Evolutionary conservation across 1,284 basidiomycete genomes (phyloP).

Genomic region (Rhodotorula sp.): DNA sequence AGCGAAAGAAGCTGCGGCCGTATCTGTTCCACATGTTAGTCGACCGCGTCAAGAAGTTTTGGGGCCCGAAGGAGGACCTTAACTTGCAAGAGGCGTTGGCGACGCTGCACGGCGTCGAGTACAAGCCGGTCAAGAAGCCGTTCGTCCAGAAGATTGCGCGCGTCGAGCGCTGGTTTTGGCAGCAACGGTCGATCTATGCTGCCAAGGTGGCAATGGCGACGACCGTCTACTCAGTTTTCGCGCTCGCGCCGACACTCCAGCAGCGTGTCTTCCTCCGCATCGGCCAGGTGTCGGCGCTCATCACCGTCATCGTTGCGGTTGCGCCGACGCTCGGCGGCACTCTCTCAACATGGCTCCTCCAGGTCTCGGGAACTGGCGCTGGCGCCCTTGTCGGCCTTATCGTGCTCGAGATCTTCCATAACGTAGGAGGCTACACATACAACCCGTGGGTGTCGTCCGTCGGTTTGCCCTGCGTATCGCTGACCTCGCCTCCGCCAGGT

Average conservation of each 20-base stretch:
- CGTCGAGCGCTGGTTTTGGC: slow-evolving; percentile 27
- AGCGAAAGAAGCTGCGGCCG: slow-evolving; percentile 2
- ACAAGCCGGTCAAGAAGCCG: slow-evolving; percentile 6
- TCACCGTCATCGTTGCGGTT: slow-evolving; percentile 36
- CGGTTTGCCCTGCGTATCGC: neutral
- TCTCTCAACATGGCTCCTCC: slow-evolving; percentile 28
- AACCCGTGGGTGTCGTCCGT: slow-evolving; percentile 45
- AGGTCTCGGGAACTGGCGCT: slow-evolving; percentile 31
- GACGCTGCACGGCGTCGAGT: slow-evolving; percentile 22
- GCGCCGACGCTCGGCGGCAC: slow-evolving; percentile 33
- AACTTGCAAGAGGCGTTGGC: slow-evolving; percentile 32
- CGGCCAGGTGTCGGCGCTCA: slow-evolving; percentile 27
- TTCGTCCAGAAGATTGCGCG: slow-evolving; percentile 4
- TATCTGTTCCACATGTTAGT: slow-evolving; percentile 17
- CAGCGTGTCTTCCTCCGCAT: slow-evolving; percentile 29
- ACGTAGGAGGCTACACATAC: slow-evolving; percentile 50
- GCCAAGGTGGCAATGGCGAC: slow-evolving; percentile 32
- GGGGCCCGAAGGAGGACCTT: slow-evolving; percentile 3
- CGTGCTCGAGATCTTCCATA: slow-evolving; percentile 44
- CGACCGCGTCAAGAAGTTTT: slow-evolving; percentile 5
- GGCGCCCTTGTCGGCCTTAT: slow-evolving; percentile 39
- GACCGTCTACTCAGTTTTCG: slow-evolving; percentile 33
- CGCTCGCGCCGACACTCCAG: slow-evolving; percentile 30
- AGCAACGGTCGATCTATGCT: slow-evolving; percentile 26
- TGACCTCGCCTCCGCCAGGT: neutral